Conservation (phyloP, 73 alveolate species). For the Symbiodinium natans region DNA sequence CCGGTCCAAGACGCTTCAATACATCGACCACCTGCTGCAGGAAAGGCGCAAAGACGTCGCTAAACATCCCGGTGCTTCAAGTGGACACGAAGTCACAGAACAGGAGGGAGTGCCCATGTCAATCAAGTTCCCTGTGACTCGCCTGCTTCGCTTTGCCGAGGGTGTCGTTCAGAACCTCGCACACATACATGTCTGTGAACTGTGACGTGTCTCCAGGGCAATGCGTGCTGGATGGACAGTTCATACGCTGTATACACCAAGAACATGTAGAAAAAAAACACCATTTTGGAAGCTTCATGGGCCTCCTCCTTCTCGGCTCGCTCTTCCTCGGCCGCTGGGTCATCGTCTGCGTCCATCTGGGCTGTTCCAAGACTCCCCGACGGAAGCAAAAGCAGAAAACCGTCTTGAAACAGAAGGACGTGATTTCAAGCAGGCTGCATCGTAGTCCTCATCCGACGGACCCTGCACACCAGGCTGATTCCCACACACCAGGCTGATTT, state of each 20-base stretch:
- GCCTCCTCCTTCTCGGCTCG: constrained; percentile 69
- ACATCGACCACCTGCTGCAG: constrained; percentile 10
- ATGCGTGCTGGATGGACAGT: no score
- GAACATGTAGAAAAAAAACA: not conserved
- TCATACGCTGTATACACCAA: not conserved
- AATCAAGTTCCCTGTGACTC: no score
- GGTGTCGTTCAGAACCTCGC: constrained; percentile 72
- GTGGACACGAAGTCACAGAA: no score
- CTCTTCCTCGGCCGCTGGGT: constrained; percentile 69
- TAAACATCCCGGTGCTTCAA: not conserved
- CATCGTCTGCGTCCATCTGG: constrained; percentile 66
- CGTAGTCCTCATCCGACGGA: not conserved
- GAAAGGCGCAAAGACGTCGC: not conserved
- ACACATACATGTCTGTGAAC: not conserved
- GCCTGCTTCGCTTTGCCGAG: constrained; percentile 88
- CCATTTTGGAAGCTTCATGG: not conserved
- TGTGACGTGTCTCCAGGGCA: no score
- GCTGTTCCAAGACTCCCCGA: not conserved
- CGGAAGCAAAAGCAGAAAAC: no score
- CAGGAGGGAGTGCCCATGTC: no score
- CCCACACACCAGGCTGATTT: no score
- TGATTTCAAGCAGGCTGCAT: not conserved
- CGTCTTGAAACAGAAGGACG: not conserved
- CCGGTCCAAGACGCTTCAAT: not conserved
- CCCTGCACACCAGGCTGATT: no score